Conservation (phyloP, 2,329 filamentous ascomycete species). For the Talaromyces sp. region DNA sequence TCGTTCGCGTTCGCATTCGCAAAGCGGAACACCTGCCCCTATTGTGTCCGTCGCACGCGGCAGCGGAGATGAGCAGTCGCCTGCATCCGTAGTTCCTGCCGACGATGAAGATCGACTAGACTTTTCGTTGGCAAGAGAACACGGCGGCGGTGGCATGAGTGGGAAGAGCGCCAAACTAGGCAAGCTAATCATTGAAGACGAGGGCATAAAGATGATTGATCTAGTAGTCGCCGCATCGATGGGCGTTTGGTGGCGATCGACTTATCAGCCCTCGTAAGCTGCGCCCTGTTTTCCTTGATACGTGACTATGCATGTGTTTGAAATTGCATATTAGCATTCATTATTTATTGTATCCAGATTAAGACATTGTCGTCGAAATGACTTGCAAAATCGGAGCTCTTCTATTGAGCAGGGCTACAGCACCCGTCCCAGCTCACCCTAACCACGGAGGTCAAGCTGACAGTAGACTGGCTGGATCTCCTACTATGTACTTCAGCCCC, state of each 20-base stretch:
- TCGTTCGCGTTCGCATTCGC: constrained; percentile 5
- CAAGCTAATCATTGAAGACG: constrained; percentile 84
- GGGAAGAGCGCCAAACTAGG: constrained; percentile 89
- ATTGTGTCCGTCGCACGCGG: constrained; percentile 21
- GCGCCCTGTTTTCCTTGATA: neutral
- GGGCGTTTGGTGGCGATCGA: constrained; percentile 78
- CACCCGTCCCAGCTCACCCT: neutral
- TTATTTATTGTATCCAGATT: neutral
- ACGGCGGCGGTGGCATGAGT: constrained; percentile 78
- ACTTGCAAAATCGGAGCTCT: neutral
- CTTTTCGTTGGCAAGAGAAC: constrained; percentile 73
- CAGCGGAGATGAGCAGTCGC: constrained; percentile 18
- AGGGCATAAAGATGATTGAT: constrained; percentile 94
- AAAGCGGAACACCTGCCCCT: constrained; percentile 23
- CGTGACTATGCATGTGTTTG: neutral
- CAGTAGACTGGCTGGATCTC: neutral
- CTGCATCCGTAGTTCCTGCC: constrained; percentile 17
- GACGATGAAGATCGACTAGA: constrained; percentile 56
- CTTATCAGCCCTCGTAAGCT: constrained; percentile 7
- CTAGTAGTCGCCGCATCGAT: constrained; percentile 86
- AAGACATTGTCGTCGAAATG: neutral
- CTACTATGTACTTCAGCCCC: neutral
- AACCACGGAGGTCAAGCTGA: neutral
- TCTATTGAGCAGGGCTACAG: neutral
- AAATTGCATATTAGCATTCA: neutral